Percentiles rank a stretch among this genome's conserved stretches.
Evolutionary conservation across 1,139 yeast species (phyloP).

Genomic region (Yamadazyma mexicana): DNA sequence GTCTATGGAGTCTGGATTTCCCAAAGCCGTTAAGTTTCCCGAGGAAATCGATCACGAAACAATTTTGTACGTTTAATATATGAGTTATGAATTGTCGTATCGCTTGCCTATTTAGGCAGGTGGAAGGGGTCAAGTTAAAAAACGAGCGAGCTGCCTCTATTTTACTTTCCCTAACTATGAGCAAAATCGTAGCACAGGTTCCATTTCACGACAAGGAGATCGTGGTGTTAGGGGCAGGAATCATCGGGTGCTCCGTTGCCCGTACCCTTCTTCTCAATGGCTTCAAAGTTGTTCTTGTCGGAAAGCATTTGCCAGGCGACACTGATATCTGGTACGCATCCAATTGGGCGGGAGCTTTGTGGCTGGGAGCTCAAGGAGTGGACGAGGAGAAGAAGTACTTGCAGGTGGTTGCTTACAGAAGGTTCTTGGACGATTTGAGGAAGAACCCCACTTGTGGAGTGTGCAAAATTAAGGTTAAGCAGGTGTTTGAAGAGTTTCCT

Average conservation of each 20-base stretch:
- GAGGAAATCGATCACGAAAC: no score
- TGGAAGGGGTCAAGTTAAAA: no score
- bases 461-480: background rate
- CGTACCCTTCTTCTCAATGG: background rate
- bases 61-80: no score
- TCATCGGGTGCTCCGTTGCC: background rate
- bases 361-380: background rate
- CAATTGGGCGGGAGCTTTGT: constrained; percentile 1
- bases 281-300: background rate
- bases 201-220: constrained; percentile 1
- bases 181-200: background rate
- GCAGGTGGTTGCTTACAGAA: background rate
- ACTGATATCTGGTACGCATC: constrained; percentile 2
- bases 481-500: background rate
- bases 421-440: background rate
- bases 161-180: no score
- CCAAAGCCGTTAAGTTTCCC: constrained; percentile 26
- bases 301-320: background rate
- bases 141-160: no score
- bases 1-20: constrained; percentile 35
- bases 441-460: constrained; percentile 1
- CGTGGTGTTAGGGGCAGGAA: background rate
- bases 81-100: no score
- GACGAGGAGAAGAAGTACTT: background rate
- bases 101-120: background rate